Evolutionary conservation across 2,329 filamentous ascomycete species (phyloP), one percentile per base, ranked within the genome.

Genomic region (Alternaria sp.): DNA sequence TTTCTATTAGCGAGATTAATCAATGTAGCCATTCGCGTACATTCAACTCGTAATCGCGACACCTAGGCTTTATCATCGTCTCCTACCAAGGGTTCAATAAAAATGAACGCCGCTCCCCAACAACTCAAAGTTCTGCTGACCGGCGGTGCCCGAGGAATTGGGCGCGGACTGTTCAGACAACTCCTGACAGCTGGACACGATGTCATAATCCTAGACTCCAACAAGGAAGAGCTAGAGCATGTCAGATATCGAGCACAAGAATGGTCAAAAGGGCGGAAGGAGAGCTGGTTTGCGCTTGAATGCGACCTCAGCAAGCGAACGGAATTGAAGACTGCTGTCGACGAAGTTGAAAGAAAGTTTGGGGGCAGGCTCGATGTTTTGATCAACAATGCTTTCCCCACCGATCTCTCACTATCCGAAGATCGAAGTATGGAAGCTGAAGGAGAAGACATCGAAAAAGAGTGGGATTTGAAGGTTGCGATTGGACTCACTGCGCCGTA

Each of bases 61-160:
- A 36, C 14, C 5, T 9, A 12, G 5, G 7, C 32, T 26, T 6
- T 20, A 20, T 26, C 7, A 9, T 14, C 22, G 12, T 38, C 20
- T 49, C 8, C 14, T n/a, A 26, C 14, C 16, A 7, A 5, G 26
- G 14, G 14, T 14, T 8, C 34, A n/a, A 54, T 52, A 4, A 57
- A 3, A 20, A 61, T 62, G 54, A 53, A 47, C 26, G 7, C 46
- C 8, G 30, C 30, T 6, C 58, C 46, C 5, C 52, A 62, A 30
- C 42, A 57, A 14, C 57, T 77, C 16, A 74, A 73, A n/a, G 67
- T 76, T 12, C 68, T 81, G 52, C 72, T 81, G 44, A 79, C 78
- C n/a, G 81, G 81, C 28, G 81, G 78, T 49, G 81, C 80, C 5
- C 76, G 79, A 28, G 82, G 82, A 26, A 83, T 84, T 44, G 81